Percentiles rank a stretch among this genome's conserved stretches.
phyloP scores from a whole-genome alignment of 2,329 filamentous ascomycete genomes.

The Scytalidium sp. region DNA sequence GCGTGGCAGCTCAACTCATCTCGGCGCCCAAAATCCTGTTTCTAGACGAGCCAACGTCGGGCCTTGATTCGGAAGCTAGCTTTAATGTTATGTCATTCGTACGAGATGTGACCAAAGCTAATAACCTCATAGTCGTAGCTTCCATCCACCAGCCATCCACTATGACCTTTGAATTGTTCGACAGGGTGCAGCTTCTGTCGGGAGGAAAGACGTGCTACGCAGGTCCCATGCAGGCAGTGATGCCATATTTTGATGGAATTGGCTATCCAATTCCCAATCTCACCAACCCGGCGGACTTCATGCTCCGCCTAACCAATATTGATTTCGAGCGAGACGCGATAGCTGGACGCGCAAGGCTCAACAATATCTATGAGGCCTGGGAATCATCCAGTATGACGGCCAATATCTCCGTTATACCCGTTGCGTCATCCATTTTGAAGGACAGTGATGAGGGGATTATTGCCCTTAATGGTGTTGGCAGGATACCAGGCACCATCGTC shows the following conservation, averaged over 20 bases:
- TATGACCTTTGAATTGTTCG: slow-evolving; percentile 71
- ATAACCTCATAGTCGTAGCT: slow-evolving; percentile 72
- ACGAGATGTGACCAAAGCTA: slow-evolving; percentile 59
- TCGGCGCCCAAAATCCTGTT: too few relatives aligned
- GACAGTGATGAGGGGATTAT: too few relatives aligned
- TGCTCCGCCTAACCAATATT: slow-evolving; percentile 72
- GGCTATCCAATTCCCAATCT: slow-evolving; percentile 61
- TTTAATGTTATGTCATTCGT: slow-evolving; percentile 76
- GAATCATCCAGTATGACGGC: too few relatives aligned
- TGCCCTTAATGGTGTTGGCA: too few relatives aligned
- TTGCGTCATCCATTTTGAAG: too few relatives aligned
- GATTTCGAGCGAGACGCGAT: slow-evolving; percentile 59
- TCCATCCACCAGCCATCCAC: slow-evolving; percentile 82
- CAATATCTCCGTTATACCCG: too few relatives aligned
- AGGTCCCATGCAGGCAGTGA: slow-evolving; percentile 54
- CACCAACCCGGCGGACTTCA: slow-evolving; percentile 73
- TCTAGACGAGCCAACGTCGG: slow-evolving; percentile 80
- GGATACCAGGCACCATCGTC: too few relatives aligned
- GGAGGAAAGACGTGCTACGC: slow-evolving; percentile 68
- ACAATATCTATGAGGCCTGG: slow-evolving; percentile 53
- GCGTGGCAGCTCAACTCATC: slow-evolving; percentile 74
- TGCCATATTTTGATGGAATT: slow-evolving; percentile 57
- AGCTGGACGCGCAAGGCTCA: slow-evolving; percentile 43
- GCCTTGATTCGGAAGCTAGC: slow-evolving; percentile 72
- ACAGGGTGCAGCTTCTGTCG: slow-evolving; percentile 70